phyloP scores from a whole-genome alignment of 2,329 filamentous ascomycete species.

The Hymenoscyphus fructigenus region DNA sequence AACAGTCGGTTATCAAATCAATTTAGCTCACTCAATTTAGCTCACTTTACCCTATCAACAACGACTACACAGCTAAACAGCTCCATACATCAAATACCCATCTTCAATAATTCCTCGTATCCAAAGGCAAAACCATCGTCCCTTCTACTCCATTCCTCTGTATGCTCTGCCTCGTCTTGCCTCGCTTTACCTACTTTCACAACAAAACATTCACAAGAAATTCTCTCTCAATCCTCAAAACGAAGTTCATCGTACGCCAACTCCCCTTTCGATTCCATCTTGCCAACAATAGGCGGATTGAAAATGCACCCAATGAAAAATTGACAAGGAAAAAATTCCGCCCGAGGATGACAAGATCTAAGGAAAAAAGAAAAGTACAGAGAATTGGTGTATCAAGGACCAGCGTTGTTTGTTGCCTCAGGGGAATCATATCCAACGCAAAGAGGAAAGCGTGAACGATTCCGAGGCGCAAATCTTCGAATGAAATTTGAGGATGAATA shows the following conservation, averaged over 20 bases:
- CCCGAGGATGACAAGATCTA: neutral
- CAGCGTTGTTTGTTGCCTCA: neutral
- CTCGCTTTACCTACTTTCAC: neutral
- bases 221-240: neutral
- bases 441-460: neutral
- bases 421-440: slow-evolving; percentile 2
- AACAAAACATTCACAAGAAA: neutral
- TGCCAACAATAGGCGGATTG: neutral
- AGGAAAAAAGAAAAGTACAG: neutral
- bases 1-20: slow-evolving; percentile 23
- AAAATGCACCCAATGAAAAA: slow-evolving; percentile 1
- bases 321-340: neutral
- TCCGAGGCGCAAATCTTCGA: neutral
- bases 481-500: neutral
- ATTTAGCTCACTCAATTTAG: neutral
- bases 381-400: neutral
- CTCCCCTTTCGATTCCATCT: neutral
- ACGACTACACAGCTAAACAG: neutral
- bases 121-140: neutral
- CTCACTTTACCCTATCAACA: neutral
- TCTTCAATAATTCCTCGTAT: neutral
- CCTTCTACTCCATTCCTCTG: neutral
- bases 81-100: neutral
- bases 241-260: neutral
- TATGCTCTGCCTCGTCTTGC: neutral